Percentiles rank a stretch among this genome's conserved stretches.
Conservation (phyloP, 2,329 filamentous ascomycete genomes). For the Rhytidhysteron rufulum region DNA sequence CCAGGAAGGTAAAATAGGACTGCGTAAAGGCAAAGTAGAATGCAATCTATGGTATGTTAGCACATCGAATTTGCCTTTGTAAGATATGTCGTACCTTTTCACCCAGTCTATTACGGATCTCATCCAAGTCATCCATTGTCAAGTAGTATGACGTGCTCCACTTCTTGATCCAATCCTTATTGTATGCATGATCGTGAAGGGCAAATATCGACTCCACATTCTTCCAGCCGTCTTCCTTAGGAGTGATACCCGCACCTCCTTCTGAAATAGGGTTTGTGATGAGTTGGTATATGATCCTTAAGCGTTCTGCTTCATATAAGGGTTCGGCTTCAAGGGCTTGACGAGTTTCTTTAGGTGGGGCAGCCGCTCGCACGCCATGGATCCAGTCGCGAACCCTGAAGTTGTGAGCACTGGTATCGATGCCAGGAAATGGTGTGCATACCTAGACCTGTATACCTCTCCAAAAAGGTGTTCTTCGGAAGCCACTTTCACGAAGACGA, state of each 20-base stretch:
- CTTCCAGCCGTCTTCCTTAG: conserved; percentile 49
- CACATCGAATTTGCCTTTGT: background rate
- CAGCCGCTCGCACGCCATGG: conserved; percentile 74
- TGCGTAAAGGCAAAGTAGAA: conserved; percentile 96
- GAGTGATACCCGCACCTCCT: conserved; percentile 49
- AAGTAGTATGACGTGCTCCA: conserved; percentile 47
- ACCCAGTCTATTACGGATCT: conserved; percentile 48
- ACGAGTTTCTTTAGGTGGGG: conserved; percentile 69
- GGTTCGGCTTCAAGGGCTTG: conserved; percentile 68
- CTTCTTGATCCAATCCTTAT: conserved; percentile 52
- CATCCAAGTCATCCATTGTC: conserved; percentile 46
- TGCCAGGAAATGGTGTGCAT: conserved; percentile 8
- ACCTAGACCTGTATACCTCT: conserved; percentile 79
- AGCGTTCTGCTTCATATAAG: conserved; percentile 80
- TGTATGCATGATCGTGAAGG: conserved; percentile 49
- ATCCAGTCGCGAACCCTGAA: conserved; percentile 86
- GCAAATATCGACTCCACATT: conserved; percentile 48
- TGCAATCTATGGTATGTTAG: conserved; percentile 56
- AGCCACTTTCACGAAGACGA: conserved; percentile 79
- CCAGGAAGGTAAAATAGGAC: conserved; percentile 80
- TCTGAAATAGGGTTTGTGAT: conserved; percentile 47
- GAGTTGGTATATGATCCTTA: conserved; percentile 82
- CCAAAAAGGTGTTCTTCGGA: conserved; percentile 70
- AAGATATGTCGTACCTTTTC: conserved; percentile 38
- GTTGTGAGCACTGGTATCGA: conserved; percentile 1